These are phyloP conservation scores for Brassica rapa DNA, from an alignment of 345 rosid species.

Conservation along the genomic window DNA sequence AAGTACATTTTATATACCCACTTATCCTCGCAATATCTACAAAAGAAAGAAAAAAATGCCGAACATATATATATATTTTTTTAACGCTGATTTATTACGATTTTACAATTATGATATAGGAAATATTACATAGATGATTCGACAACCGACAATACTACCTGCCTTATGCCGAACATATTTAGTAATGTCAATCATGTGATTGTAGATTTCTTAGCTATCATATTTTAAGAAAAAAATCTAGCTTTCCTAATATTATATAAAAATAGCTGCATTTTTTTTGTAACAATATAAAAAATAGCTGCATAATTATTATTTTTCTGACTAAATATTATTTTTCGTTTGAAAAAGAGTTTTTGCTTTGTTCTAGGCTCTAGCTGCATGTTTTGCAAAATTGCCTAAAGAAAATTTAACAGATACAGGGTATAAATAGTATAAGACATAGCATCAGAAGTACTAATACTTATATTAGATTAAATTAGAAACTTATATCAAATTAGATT, in stretches of 20 bases:
- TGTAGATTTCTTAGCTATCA: neutral
- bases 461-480: neutral
- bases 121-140: no score
- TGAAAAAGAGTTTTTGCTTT: neutral
- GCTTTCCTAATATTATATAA: neutral
- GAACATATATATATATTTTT: no score
- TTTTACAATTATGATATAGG: no score
- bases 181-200: neutral
- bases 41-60: neutral
- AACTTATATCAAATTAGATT: neutral
- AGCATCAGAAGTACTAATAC: neutral
- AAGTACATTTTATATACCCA: neutral
- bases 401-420: neutral
- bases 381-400: neutral
- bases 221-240: no score
- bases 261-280: neutral
- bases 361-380: neutral
- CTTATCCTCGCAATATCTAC: neutral
- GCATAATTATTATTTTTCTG: neutral
- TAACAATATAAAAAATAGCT: neutral
- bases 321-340: no score
- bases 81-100: no score
- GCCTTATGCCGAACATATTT: no score
- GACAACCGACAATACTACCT: no score
- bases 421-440: neutral